Evolutionary conservation across 495 filamentous ascomycete species (phyloP).

Genomic region (Endocarpon pusillum): DNA sequence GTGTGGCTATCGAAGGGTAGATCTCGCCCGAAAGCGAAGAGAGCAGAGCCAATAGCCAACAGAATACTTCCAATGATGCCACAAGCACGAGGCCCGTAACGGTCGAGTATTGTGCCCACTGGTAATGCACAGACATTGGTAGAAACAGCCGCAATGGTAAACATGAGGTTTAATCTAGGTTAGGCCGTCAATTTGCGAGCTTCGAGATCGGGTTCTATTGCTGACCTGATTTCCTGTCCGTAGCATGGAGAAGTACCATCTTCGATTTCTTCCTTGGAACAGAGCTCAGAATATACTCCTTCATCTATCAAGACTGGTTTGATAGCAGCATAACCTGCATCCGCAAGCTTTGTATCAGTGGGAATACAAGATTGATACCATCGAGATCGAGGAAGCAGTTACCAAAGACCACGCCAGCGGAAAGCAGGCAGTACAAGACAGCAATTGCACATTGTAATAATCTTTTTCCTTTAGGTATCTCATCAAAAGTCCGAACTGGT

Average conservation of each 20-base stretch:
- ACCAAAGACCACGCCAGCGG: slow-evolving; percentile 63
- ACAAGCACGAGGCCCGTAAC: slow-evolving; percentile 61
- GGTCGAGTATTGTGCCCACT: slow-evolving; percentile 71
- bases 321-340: slow-evolving; percentile 66
- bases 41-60: slow-evolving; percentile 47
- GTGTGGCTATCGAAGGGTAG: slow-evolving; percentile 58
- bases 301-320: slow-evolving; percentile 67
- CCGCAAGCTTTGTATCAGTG: no score
- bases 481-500: no score
- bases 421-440: slow-evolving; percentile 66
- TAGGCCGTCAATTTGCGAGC: not conserved
- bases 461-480: slow-evolving; percentile 44
- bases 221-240: slow-evolving; percentile 56
- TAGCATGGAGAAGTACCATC: slow-evolving; percentile 47
- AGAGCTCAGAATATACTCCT: slow-evolving; percentile 52
- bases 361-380: no score
- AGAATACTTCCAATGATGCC: slow-evolving; percentile 55
- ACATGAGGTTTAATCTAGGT: slow-evolving; percentile 77
- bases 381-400: no score
- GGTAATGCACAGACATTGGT: slow-evolving; percentile 72
- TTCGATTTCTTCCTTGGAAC: slow-evolving; percentile 40
- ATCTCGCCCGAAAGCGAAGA: slow-evolving; percentile 50
- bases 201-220: slow-evolving; percentile 2
- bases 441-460: no score
- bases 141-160: slow-evolving; percentile 76